Conservation (phyloP, 371 early-diverging fungal genomes). For the Haplosporangium sp. region DNA sequence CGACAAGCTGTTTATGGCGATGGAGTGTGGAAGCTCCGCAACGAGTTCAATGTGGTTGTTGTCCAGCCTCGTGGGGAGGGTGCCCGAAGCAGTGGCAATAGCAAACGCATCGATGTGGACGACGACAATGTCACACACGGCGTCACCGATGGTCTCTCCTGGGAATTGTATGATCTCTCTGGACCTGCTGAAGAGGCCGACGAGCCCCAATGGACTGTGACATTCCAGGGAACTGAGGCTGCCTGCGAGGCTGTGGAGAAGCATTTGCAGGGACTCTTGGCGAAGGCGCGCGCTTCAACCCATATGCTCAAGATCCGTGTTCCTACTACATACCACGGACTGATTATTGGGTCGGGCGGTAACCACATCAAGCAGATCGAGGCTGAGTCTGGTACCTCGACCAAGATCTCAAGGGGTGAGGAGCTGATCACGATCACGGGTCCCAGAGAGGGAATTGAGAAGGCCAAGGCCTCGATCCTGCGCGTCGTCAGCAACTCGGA, state of each 20-base stretch:
- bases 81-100: constrained; percentile 16
- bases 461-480: constrained; percentile 60
- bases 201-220: constrained; percentile 57
- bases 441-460: constrained; percentile 59
- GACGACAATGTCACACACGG: constrained; percentile 37
- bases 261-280: constrained; percentile 48
- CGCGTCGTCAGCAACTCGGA: constrained; percentile 49
- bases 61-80: constrained; percentile 52
- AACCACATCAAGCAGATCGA: constrained; percentile 66
- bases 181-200: constrained; percentile 55
- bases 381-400: constrained; percentile 61
- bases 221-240: constrained; percentile 58
- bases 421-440: constrained; percentile 65
- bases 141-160: constrained; percentile 46
- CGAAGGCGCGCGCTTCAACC: constrained; percentile 47
- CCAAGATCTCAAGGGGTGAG: constrained; percentile 63
- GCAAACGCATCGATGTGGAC: constrained; percentile 58
- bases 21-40: constrained; percentile 58
- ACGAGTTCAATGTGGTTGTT: constrained; percentile 65
- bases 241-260: constrained; percentile 56
- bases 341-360: constrained; percentile 73
- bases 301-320: constrained; percentile 58
- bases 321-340: constrained; percentile 66
- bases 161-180: constrained; percentile 51
- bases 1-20: constrained; percentile 63